Conservation (phyloP, 371 early-diverging fungal species). For the Circinella umbellata region DNA sequence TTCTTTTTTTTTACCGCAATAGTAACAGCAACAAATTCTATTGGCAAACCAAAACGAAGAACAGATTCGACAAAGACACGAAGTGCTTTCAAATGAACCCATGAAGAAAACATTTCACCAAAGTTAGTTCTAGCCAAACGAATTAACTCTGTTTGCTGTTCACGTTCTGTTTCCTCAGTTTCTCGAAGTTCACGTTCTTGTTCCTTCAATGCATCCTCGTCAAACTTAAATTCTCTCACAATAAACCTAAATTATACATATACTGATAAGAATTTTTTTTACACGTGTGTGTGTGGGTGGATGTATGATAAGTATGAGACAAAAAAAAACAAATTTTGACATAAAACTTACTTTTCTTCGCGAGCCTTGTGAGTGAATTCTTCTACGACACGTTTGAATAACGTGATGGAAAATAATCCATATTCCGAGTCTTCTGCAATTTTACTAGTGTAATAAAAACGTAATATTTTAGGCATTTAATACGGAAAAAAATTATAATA, state of each 20-base stretch:
- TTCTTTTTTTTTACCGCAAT: conserved; percentile 53
- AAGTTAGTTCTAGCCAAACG: conserved; percentile 91
- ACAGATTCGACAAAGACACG: conserved; percentile 94
- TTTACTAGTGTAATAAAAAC: conserved; percentile 43
- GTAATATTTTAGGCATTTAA: background rate
- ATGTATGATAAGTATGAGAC: background rate
- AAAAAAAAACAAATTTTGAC: background rate
- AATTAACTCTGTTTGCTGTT: conserved; percentile 70
- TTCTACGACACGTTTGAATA: conserved; percentile 86
- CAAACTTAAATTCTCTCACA: conserved; percentile 91
- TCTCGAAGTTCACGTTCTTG: conserved; percentile 80
- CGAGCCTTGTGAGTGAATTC: conserved; percentile 89
- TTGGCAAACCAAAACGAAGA: conserved; percentile 94
- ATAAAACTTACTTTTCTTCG: conserved; percentile 68
- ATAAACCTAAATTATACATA: conserved; percentile 61
- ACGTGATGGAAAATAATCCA: conserved; percentile 84
- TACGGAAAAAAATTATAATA: too few species aligned
- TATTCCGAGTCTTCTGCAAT: conserved; percentile 93
- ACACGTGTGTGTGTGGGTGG: background rate
- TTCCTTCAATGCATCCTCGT: conserved; percentile 74
- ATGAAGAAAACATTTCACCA: conserved; percentile 87
- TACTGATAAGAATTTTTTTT: too few species aligned
- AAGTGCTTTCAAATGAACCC: conserved; percentile 92
- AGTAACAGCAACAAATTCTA: conserved; percentile 87
- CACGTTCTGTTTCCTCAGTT: conserved; percentile 75